Evolutionary conservation across 306 rosid species (phyloP).

Genomic region (Purshia tridentata): DNA sequence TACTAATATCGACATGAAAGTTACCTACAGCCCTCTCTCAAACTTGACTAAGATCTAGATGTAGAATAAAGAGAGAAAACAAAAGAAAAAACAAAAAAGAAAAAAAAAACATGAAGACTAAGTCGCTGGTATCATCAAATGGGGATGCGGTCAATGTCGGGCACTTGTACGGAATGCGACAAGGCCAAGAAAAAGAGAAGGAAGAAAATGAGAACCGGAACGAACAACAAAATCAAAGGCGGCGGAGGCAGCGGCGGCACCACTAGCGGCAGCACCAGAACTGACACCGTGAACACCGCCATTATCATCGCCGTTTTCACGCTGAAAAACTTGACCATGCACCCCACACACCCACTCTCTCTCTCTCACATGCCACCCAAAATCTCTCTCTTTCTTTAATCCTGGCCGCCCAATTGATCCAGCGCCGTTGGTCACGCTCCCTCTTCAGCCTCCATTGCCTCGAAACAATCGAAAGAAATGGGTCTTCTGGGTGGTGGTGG

Average conservation of each 20-base stretch:
- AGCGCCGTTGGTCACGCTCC: too few relatives aligned
- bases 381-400: too few relatives aligned
- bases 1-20: too few relatives aligned
- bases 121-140: too few relatives aligned
- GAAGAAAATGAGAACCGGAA: constrained; percentile 51
- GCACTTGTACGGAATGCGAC: constrained; percentile 34
- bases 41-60: too few relatives aligned
- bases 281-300: constrained; percentile 39
- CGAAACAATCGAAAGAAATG: too few relatives aligned
- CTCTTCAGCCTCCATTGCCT: too few relatives aligned
- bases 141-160: constrained; percentile 3
- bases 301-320: constrained; percentile 36
- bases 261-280: constrained; percentile 57
- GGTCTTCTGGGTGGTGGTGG: too few relatives aligned
- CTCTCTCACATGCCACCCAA: too few relatives aligned
- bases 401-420: too few relatives aligned
- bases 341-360: neutral
- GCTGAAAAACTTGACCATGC: constrained; percentile 44
- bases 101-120: neutral
- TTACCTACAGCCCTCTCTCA: too few relatives aligned
- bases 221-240: constrained; percentile 47
- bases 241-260: constrained; percentile 85
- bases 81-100: neutral
- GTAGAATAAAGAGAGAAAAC: too few relatives aligned
- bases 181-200: constrained; percentile 54